Conservation (phyloP, 805 yeast species). For the Starmerella vaccinii region DNA sequence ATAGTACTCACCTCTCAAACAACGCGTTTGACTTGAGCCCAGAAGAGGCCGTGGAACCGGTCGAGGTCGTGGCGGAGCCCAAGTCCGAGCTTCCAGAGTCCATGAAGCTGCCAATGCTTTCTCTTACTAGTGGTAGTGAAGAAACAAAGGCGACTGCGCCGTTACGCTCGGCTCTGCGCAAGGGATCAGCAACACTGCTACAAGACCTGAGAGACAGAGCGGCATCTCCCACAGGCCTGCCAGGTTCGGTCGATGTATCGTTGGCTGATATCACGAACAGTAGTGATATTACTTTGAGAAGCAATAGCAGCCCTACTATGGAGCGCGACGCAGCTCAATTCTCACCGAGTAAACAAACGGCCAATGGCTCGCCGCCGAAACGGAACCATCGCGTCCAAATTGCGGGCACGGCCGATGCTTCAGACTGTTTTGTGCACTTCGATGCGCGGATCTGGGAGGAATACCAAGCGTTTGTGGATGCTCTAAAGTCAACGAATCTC, state of each 20-base stretch:
- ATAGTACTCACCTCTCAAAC: no score
- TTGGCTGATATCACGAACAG: neutral
- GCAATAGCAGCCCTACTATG: neutral
- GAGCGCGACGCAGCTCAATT: neutral
- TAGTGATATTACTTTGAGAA: neutral
- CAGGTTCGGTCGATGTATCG: neutral
- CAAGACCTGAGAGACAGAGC: neutral
- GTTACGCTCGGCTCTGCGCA: neutral
- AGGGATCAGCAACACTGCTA: neutral
- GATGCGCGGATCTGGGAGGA: slow-evolving; percentile 18
- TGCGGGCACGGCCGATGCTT: slow-evolving; percentile 1
- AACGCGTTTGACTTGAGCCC: no score
- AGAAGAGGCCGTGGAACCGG: no score
- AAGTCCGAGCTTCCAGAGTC: neutral
- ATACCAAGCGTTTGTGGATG: slow-evolving; percentile 11
- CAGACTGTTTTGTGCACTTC: slow-evolving; percentile 12
- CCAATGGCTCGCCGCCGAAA: neutral
- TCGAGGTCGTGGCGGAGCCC: no score
- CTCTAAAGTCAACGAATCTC: neutral
- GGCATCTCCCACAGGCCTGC: no score
- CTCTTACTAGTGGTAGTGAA: neutral
- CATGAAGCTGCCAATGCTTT: neutral
- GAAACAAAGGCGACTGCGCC: neutral
- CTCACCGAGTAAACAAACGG: neutral
- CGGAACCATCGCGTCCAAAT: neutral